Conservation (phyloP, 371 early-diverging fungal genomes). For the Dinochytrium kinnereticum region DNA sequence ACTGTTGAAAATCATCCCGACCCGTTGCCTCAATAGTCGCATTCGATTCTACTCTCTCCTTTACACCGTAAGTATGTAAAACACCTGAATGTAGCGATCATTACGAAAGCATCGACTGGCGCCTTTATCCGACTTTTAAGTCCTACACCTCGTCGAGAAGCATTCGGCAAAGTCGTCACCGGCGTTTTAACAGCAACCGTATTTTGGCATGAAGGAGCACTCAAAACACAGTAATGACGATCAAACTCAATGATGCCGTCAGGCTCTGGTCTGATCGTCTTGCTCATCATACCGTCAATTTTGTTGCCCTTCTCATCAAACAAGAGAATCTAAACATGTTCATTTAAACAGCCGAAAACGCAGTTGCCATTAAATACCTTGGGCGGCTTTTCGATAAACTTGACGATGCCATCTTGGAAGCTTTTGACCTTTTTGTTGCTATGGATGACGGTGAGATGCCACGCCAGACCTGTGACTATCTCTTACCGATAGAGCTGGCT, state of each 20-base stretch:
- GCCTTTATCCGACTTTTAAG: no score
- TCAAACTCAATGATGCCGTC: constrained; percentile 31
- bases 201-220: not conserved
- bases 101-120: no score
- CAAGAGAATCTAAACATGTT: constrained; percentile 10
- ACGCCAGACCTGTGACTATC: no score
- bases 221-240: constrained; percentile 10
- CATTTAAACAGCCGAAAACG: not conserved
- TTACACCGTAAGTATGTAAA: no score
- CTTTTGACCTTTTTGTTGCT: constrained; percentile 27
- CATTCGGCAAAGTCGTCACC: no score
- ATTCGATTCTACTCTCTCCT: no score
- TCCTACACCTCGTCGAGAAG: no score
- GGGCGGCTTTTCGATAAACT: not conserved
- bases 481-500: constrained; percentile 6
- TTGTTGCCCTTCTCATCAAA: constrained; percentile 17
- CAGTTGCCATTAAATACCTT: constrained; percentile 3
- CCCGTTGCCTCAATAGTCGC: no score
- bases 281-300: constrained; percentile 15
- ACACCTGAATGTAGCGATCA: no score
- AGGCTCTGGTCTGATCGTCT: not conserved
- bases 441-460: no score
- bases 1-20: no score
- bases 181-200: not conserved
- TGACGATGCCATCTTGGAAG: constrained; percentile 21